A percentile compares a stretch with the other conserved stretches of the same genome.
These are phyloP conservation scores for Debaryomyces nepalensis DNA, from an alignment of 1,139 yeast genomes.

Conservation along the genomic window DNA sequence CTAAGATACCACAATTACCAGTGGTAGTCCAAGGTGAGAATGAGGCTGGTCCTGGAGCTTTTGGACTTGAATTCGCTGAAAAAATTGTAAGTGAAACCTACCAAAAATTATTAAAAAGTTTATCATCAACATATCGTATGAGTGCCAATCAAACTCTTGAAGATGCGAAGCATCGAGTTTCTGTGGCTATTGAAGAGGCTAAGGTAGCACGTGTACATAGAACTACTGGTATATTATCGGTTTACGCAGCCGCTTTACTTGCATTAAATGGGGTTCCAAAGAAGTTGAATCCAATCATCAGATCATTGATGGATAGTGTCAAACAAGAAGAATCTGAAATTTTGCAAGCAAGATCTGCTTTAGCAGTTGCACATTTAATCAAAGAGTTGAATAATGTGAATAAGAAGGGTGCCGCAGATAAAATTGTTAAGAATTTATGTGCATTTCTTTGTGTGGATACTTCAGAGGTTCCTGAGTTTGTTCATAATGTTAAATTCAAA, in stretches of 20 bases:
- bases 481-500: slow-evolving; percentile 60
- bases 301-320: slow-evolving; percentile 91
- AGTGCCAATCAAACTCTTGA: slow-evolving; percentile 74
- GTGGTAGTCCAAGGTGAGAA: slow-evolving; percentile 92
- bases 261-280: slow-evolving; percentile 70
- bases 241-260: slow-evolving; percentile 75
- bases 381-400: slow-evolving; percentile 56
- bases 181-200: slow-evolving; percentile 73
- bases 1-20: slow-evolving; percentile 82
- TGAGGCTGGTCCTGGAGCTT: slow-evolving; percentile 95
- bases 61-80: slow-evolving; percentile 78
- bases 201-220: slow-evolving; percentile 57
- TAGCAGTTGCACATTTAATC: slow-evolving; percentile 68
- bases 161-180: slow-evolving; percentile 75
- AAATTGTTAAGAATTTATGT: slow-evolving; percentile 86
- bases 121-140: slow-evolving; percentile 77
- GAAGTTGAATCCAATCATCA: slow-evolving; percentile 85
- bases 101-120: slow-evolving; percentile 61
- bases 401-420: slow-evolving; percentile 79
- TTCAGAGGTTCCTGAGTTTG: slow-evolving; percentile 92
- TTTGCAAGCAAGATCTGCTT: slow-evolving; percentile 74
- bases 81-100: slow-evolving; percentile 68
- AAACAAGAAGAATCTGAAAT: slow-evolving; percentile 72
- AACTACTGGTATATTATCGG: slow-evolving; percentile 67
- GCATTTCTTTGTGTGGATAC: slow-evolving; percentile 96